Evolutionary conservation across 768 basidiomycete species (phyloP).

Genomic region (Lactifluus hygrophoroides): DNA sequence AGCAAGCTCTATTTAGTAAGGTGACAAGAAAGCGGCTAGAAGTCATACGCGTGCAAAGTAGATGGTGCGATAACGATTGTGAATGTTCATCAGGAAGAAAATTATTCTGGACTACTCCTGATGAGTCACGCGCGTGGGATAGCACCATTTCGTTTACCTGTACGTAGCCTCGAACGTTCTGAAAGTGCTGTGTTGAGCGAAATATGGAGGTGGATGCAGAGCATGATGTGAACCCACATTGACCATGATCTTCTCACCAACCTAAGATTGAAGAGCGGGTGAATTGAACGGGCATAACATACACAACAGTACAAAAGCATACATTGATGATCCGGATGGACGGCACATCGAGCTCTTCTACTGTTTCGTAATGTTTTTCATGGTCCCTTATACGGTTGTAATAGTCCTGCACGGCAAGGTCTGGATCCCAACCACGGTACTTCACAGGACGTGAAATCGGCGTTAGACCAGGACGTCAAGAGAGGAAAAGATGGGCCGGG

Average conservation of each 20-base stretch:
- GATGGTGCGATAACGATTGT: conserved; percentile 86
- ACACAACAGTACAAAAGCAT: not conserved
- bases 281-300: not conserved
- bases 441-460: conserved; percentile 26
- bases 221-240: conserved; percentile 47
- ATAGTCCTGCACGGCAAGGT: conserved; percentile 88
- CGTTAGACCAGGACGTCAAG: not conserved
- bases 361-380: conserved; percentile 81
- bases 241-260: conserved; percentile 93
- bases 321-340: conserved; percentile 15
- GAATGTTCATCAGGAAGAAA: conserved; percentile 99
- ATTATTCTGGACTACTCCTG: conserved; percentile 74
- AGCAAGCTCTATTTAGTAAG: not conserved
- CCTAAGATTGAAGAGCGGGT: conserved; percentile 33
- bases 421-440: conserved; percentile 92
- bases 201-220: not conserved
- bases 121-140: conserved; percentile 2
- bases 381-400: conserved; percentile 82
- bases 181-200: not conserved
- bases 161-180: conserved; percentile 85
- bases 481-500: not conserved
- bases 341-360: conserved; percentile 62
- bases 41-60: conserved; percentile 86
- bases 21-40: not conserved
- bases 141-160: conserved; percentile 40